Conservation (phyloP, 257 asterid genomes). For the Primulina huaijiensis region DNA sequence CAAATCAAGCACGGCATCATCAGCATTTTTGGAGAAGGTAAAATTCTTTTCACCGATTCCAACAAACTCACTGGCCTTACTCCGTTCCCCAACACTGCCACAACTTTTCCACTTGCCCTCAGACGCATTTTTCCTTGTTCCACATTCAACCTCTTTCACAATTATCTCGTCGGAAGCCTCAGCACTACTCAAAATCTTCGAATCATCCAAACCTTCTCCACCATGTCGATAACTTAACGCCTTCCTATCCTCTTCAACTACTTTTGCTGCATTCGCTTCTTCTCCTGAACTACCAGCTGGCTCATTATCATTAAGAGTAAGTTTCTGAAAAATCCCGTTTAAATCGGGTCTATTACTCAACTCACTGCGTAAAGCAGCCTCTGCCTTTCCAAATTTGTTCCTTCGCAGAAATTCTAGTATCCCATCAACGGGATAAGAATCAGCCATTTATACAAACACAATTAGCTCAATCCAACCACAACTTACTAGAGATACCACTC, state of each 20-base stretch:
- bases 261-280: slow-evolving; percentile 46
- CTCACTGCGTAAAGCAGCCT: slow-evolving; percentile 87
- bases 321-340: slow-evolving; percentile 59
- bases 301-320: slow-evolving; percentile 55
- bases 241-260: slow-evolving; percentile 36
- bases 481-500: slow-evolving; percentile 32
- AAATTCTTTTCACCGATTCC: slow-evolving; percentile 57
- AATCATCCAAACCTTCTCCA: slow-evolving; percentile 39
- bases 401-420: slow-evolving; percentile 66
- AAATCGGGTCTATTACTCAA: slow-evolving; percentile 65
- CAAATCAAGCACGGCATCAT: slow-evolving; percentile 64
- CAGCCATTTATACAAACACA: slow-evolving; percentile 53
- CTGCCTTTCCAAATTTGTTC: slow-evolving; percentile 82
- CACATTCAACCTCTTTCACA: slow-evolving; percentile 85
- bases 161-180: slow-evolving; percentile 75
- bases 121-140: slow-evolving; percentile 50
- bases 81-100: slow-evolving; percentile 44
- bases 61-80: slow-evolving; percentile 43
- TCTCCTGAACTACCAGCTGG: slow-evolving; percentile 38
- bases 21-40: slow-evolving; percentile 52
- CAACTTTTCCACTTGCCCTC: slow-evolving; percentile 53
- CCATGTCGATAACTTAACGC: slow-evolving; percentile 29
- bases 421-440: slow-evolving; percentile 66
- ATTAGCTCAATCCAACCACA: slow-evolving; percentile 25
- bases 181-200: slow-evolving; percentile 31